Evolutionary conservation across 306 rosid species (phyloP).

Genomic region (Ochetophila trinervis): DNA sequence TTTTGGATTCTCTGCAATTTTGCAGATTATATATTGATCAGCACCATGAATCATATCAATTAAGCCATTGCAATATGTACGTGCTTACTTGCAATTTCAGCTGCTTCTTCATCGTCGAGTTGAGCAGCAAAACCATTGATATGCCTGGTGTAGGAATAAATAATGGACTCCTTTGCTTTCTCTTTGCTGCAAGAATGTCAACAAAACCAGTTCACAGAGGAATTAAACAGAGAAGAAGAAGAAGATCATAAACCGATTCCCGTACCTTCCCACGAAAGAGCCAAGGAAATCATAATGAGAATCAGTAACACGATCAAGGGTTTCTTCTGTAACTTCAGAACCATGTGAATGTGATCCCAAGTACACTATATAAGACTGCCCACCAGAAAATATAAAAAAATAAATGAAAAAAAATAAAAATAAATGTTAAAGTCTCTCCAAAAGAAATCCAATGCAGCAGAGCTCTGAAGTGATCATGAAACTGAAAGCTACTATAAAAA

Average conservation of each 20-base stretch:
- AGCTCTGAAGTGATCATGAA: neutral
- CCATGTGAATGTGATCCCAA: slow-evolving; percentile 72
- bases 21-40: neutral
- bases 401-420: neutral
- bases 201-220: neutral
- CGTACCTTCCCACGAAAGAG: slow-evolving; percentile 45
- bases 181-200: slow-evolving; percentile 29
- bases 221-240: too few relatives aligned
- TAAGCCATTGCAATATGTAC: neutral
- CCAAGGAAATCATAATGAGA: slow-evolving; percentile 53
- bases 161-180: slow-evolving; percentile 50
- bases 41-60: too few relatives aligned
- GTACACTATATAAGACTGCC: slow-evolving; percentile 65
- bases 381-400: neutral
- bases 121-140: slow-evolving; percentile 65
- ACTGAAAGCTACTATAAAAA: neutral
- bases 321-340: slow-evolving; percentile 35
- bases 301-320: slow-evolving; percentile 42
- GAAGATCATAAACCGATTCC: neutral
- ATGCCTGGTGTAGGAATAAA: slow-evolving; percentile 55
- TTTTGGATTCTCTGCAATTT: slow-evolving; percentile 40
- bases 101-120: slow-evolving; percentile 49
- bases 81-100: slow-evolving; percentile 38
- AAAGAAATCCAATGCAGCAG: neutral
- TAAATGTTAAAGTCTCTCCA: neutral